Percentiles rank a stretch among this genome's conserved stretches.
Evolutionary conservation across 768 basidiomycete genomes (phyloP).

Genomic region (Neoboletus subvelutipes): DNA sequence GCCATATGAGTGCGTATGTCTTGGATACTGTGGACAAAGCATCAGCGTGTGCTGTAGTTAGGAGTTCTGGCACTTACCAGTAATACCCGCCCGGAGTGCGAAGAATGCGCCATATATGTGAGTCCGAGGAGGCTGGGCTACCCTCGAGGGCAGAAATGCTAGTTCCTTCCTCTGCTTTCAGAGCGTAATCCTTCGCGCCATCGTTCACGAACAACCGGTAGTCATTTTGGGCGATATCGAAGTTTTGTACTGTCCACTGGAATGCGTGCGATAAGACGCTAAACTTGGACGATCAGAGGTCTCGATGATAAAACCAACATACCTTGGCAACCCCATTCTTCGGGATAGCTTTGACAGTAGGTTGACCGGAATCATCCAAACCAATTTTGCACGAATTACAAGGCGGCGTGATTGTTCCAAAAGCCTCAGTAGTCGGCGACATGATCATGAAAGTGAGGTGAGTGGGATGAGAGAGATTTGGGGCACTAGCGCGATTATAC

Average conservation of each 20-base stretch:
- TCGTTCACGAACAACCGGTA: slow-evolving; percentile 12
- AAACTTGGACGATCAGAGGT: neutral
- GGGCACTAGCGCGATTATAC: too few relatives aligned
- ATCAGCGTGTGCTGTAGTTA: neutral
- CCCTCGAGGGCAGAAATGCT: neutral
- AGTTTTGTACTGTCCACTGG: slow-evolving; percentile 11
- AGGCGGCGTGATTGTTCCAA: slow-evolving; percentile 3
- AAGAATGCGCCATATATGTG: slow-evolving; percentile 4
- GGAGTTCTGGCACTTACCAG: neutral
- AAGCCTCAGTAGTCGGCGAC: neutral
- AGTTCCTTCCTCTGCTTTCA: neutral
- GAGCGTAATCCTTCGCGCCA: slow-evolving; percentile 6
- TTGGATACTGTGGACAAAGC: neutral
- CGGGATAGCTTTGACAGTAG: neutral
- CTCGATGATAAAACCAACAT: too few relatives aligned
- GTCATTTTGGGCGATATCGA: slow-evolving; percentile 5
- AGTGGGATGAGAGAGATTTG: too few relatives aligned
- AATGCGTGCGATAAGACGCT: neutral
- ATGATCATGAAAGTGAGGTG: neutral
- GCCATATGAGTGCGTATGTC: slow-evolving; percentile 1
- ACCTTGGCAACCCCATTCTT: slow-evolving; percentile 3
- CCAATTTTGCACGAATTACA: neutral
- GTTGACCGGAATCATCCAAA: neutral
- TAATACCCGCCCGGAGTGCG: slow-evolving; percentile 6
- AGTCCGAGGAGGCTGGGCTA: slow-evolving; percentile 4